Percentiles rank a stretch among this genome's conserved stretches.
phyloP scores from a whole-genome alignment of 176 grass and related monocot species.

The Dendrocalamus sinicus region DNA sequence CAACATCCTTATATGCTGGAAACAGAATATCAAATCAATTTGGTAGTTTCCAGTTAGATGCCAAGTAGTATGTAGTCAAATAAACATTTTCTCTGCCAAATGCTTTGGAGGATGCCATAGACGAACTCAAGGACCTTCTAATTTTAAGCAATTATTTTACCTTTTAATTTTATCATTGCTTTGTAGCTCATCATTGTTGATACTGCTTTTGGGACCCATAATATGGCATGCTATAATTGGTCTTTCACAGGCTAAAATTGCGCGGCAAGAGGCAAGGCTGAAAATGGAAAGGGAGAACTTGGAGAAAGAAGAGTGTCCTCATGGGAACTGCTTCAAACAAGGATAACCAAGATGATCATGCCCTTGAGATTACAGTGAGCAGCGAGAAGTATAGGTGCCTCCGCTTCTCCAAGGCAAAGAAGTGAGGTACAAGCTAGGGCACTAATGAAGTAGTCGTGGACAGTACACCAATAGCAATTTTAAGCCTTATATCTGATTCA shows the following conservation, averaged over 20 bases:
- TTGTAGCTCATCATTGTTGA: not conserved
- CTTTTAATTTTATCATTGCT: not conserved
- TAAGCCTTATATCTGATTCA: not conserved
- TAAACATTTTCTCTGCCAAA: not conserved
- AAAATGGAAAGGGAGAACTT: conserved; percentile 91
- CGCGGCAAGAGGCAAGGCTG: conserved; percentile 51
- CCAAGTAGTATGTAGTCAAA: conserved; percentile 4
- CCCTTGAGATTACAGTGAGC: conserved; percentile 94
- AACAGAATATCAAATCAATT: conserved; percentile 29
- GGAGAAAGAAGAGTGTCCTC: conserved; percentile 94
- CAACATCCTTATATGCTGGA: conserved; percentile 2
- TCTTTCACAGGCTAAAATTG: conserved; percentile 74
- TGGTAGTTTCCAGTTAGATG: not conserved
- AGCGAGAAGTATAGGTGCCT: conserved; percentile 98
- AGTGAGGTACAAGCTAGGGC: conserved; percentile 43
- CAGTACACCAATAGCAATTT: not conserved
- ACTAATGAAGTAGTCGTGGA: not conserved
- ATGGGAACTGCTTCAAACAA: conserved; percentile 88
- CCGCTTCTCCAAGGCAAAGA: conserved; percentile 95
- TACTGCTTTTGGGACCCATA: not conserved
- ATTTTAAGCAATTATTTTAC: not conserved
- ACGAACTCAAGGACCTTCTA: not conserved
- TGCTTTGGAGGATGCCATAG: not conserved
- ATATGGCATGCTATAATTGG: not conserved
- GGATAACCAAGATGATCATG: conserved; percentile 79